A percentile compares a stretch with the other conserved stretches of the same genome.
Evolutionary conservation across 495 filamentous ascomycete genomes (phyloP).

Genomic region (Pseudotulostoma volvatum): DNA sequence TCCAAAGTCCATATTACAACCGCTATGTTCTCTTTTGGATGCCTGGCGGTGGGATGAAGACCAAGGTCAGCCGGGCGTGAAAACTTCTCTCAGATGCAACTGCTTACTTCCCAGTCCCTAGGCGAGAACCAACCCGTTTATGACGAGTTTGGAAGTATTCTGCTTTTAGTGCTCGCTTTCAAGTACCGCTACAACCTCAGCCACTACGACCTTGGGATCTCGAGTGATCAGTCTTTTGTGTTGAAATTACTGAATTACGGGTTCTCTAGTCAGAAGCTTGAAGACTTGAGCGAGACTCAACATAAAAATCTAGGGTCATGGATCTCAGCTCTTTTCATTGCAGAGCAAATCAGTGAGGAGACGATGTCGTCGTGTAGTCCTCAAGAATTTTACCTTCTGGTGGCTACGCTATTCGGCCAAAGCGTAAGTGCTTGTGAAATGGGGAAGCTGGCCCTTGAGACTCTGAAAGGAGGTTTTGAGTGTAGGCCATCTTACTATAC

Average conservation of each 20-base stretch:
- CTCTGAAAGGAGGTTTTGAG: slow-evolving; percentile 76
- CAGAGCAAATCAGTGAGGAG: slow-evolving; percentile 70
- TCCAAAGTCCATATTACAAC: slow-evolving; percentile 57
- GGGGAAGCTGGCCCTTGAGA: slow-evolving; percentile 56
- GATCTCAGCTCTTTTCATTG: slow-evolving; percentile 77
- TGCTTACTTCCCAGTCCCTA: slow-evolving; percentile 3
- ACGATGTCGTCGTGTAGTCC: slow-evolving; percentile 83
- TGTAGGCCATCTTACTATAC: slow-evolving; percentile 36
- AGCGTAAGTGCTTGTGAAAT: slow-evolving; percentile 60
- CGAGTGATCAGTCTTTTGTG: slow-evolving; percentile 52
- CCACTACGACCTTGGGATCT: slow-evolving; percentile 47
- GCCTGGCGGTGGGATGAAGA: slow-evolving; percentile 89
- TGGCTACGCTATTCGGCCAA: slow-evolving; percentile 76
- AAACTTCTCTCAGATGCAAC: neutral
- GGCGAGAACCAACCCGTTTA: slow-evolving; percentile 92
- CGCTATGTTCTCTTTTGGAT: slow-evolving; percentile 72
- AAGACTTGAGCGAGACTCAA: slow-evolving; percentile 54
- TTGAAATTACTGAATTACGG: slow-evolving; percentile 56
- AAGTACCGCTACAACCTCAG: slow-evolving; percentile 69
- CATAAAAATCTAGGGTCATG: slow-evolving; percentile 64
- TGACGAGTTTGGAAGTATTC: slow-evolving; percentile 83
- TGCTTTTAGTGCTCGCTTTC: slow-evolving; percentile 68
- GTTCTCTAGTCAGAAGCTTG: slow-evolving; percentile 40
- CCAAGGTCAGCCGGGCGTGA: slow-evolving; percentile 30
- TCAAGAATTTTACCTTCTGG: slow-evolving; percentile 85